A percentile compares a stretch with the other conserved stretches of the same genome.
These are phyloP conservation scores for Globisporangium barbulae DNA, from an alignment of 352 stramenopile species.

Conservation along the genomic window DNA sequence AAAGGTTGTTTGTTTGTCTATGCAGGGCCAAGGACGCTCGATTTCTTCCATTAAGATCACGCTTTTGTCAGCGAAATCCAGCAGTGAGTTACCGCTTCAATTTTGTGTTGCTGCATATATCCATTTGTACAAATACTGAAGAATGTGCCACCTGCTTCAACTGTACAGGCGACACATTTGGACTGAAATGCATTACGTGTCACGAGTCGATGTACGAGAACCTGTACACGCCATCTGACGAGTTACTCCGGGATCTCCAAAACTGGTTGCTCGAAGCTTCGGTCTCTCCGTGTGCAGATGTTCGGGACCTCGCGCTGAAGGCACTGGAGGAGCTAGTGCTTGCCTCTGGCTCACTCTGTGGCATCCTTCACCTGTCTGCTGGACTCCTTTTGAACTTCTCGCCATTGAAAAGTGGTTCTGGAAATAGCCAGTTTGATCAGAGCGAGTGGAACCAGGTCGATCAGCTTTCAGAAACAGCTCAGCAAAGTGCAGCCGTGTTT, in stretches of 20 bases:
- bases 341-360: constrained; percentile 77
- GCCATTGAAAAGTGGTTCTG: neutral
- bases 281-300: constrained; percentile 33
- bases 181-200: constrained; percentile 48
- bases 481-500: constrained; percentile 38
- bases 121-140: neutral
- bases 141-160: neutral
- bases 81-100: constrained; percentile 19
- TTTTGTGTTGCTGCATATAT: constrained; percentile 9
- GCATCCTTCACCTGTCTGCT: constrained; percentile 64
- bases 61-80: constrained; percentile 27
- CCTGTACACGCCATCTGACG: constrained; percentile 46
- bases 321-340: constrained; percentile 62
- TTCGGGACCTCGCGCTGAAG: constrained; percentile 62
- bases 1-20: neutral
- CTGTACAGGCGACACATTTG: constrained; percentile 35
- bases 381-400: constrained; percentile 58
- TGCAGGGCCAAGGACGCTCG: constrained; percentile 21
- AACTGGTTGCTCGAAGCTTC: constrained; percentile 66
- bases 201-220: constrained; percentile 41
- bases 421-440: constrained; percentile 25
- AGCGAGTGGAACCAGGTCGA: constrained; percentile 60
- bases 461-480: constrained; percentile 39
- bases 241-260: constrained; percentile 60
- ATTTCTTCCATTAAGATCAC: constrained; percentile 47